These are phyloP conservation scores for Oropetium thomaeum DNA, from an alignment of 176 grass and related monocot genomes.

Conservation along the genomic window DNA sequence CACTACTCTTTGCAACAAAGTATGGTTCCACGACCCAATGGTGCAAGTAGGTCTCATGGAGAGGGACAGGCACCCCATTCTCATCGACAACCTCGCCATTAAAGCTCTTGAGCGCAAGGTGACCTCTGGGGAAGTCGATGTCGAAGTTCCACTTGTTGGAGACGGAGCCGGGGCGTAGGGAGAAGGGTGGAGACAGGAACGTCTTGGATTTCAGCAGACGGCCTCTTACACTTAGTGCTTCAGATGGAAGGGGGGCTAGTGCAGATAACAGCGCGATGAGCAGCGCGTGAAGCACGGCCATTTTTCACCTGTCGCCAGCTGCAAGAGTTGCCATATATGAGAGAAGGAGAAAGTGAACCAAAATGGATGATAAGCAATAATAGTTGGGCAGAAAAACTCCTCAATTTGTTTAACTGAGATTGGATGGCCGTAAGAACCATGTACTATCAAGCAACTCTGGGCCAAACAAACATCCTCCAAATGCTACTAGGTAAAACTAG, in stretches of 20 bases:
- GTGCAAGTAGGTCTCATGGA: slow-evolving; percentile 89
- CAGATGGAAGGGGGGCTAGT: background rate
- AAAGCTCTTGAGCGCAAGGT: slow-evolving; percentile 82
- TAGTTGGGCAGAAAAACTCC: too few species aligned
- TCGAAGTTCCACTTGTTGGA: slow-evolving; percentile 56
- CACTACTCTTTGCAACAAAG: slow-evolving; percentile 4
- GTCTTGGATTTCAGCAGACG: slow-evolving; percentile 50
- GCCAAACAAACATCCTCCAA: too few species aligned
- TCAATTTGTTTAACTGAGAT: too few species aligned
- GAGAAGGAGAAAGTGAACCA: too few species aligned
- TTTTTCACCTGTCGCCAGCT: slow-evolving; percentile 28
- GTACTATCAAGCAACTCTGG: too few species aligned
- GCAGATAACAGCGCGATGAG: slow-evolving; percentile 11
- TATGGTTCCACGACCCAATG: slow-evolving; percentile 74
- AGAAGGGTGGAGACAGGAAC: slow-evolving; percentile 61
- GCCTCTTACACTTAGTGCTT: slow-evolving; percentile 36
- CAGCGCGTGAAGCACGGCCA: background rate
- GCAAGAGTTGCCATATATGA: too few species aligned
- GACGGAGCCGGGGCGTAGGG: slow-evolving; percentile 57
- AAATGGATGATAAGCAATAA: too few species aligned
- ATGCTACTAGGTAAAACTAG: too few species aligned
- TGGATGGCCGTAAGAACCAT: too few species aligned
- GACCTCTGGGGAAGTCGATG: slow-evolving; percentile 65
- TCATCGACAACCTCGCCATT: slow-evolving; percentile 72
- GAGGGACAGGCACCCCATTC: slow-evolving; percentile 49